Base-by-base conservation (phyloP, 176 grass and related monocot genomes). In the Musa beccarii region DNA sequence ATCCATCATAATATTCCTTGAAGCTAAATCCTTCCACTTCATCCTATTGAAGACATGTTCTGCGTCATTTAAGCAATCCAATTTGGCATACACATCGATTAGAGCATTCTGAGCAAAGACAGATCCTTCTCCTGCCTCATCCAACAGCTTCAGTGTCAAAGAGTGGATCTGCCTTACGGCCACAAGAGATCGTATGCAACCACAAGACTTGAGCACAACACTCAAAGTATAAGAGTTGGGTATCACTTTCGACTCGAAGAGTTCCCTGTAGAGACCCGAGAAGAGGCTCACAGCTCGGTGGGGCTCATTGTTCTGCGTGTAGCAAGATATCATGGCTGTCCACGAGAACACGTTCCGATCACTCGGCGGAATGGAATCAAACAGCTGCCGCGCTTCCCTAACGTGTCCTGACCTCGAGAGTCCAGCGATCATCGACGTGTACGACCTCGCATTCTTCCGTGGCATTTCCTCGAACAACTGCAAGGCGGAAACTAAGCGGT, bases 1-100 rank as follows among this genome's bases (percentile, higher is more conserved):
- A 71, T 75, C 73, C 83, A 89, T 86, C 86, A 89, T 86, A 24
- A 69, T 88, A 73, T 84, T 92, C 86, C 79, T 82, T 34, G 89
- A 86, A 53, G 72, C 75, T 11, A 82, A 64, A 54, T 92, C 86
- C 89, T 76, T 86, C 34, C 21, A 43, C 28, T 22, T 69, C 84
- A 89, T 92, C 21, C 9, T 34, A 0, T 57, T 23, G 74, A 89
- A 84, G 59, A 86, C 54, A 76, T 74, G 64, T 74, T 86, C 79
- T 2, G 86, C 73, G 2, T 92, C 76, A 1, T 71, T 21, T 76
- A 89, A 17, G 43, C n/a, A 49, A 2, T 81, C 86, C 25, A 86
- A 51, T 71, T 86, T 92, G 0, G 79, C 68, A 11, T 89, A 79
- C 22, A 63, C 84, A 20, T 86, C 81, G 3, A 92, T 74, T 75